Conservation (phyloP, 345 rosid genomes). For the Eucalyptus sp. region DNA sequence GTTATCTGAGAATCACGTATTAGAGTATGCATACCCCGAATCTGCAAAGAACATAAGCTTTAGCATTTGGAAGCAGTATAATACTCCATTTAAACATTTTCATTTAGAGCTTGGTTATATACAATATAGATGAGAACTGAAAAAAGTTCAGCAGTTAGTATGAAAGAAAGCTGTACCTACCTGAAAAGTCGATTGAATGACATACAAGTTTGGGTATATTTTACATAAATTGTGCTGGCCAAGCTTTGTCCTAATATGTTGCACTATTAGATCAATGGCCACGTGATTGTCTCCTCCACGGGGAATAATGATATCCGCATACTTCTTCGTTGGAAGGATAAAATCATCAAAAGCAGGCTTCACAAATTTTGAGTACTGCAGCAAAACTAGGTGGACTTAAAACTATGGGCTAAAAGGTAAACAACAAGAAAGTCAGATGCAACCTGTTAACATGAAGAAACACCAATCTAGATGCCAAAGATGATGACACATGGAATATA, state of each 20-base stretch:
- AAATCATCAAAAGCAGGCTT: slow-evolving; percentile 99
- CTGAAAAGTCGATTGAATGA: slow-evolving; percentile 98
- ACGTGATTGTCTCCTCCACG: slow-evolving; percentile 99
- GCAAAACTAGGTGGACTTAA: slow-evolving; percentile 2
- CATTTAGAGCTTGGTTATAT: not conserved
- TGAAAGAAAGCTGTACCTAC: slow-evolving; percentile 9
- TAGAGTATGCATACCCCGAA: slow-evolving; percentile 98
- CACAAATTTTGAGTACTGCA: slow-evolving; percentile 98
- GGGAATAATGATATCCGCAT: slow-evolving; percentile 97
- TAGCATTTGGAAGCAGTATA: not conserved
- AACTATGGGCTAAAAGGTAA: not conserved
- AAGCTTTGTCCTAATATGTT: slow-evolving; percentile 93
- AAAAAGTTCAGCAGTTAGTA: not conserved
- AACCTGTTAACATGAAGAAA: not conserved
- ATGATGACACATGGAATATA: not conserved
- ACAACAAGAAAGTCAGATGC: not conserved
- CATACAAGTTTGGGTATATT: slow-evolving; percentile 89
- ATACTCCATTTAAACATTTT: not conserved
- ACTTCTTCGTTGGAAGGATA: slow-evolving; percentile 97
- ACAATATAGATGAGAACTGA: not conserved
- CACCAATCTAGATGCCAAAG: not conserved
- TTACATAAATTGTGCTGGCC: slow-evolving; percentile 98
- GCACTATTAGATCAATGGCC: slow-evolving; percentile 95
- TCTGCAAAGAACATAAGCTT: slow-evolving; percentile 36
- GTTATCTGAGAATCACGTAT: slow-evolving; percentile 93